Evolutionary conservation across 208 protist genomes (phyloP).

Genomic region (Leishmania turanica): DNA sequence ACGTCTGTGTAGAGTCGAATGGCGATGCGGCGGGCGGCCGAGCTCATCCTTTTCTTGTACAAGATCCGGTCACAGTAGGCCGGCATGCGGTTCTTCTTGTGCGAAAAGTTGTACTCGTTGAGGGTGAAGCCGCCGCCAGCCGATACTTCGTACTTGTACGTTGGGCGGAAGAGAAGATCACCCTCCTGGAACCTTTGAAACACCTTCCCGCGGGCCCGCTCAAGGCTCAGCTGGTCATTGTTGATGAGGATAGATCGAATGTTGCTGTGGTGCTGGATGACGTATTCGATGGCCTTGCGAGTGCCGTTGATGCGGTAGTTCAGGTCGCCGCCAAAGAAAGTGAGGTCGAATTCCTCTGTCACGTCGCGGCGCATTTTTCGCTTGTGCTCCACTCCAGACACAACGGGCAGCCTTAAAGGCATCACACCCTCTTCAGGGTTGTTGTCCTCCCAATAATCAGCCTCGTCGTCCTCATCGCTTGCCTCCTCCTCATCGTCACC

Average conservation of each 20-base stretch:
- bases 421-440: slow-evolving; percentile 9
- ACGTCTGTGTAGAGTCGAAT: slow-evolving; percentile 86
- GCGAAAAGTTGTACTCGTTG: slow-evolving; percentile 65
- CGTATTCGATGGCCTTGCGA: slow-evolving; percentile 73
- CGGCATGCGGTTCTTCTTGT: slow-evolving; percentile 77
- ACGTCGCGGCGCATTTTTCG: slow-evolving; percentile 51
- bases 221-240: slow-evolving; percentile 93
- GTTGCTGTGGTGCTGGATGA: slow-evolving; percentile 62
- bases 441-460: slow-evolving; percentile 11
- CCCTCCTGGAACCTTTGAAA: slow-evolving; percentile 91
- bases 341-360: slow-evolving; percentile 91
- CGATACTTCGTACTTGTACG: slow-evolving; percentile 92
- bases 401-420: slow-evolving; percentile 17
- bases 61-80: slow-evolving; percentile 90
- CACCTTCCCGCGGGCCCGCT: slow-evolving; percentile 70
- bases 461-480: slow-evolving; percentile 8
- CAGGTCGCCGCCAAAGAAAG: slow-evolving; percentile 95
- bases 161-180: slow-evolving; percentile 88
- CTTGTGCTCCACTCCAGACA: slow-evolving; percentile 6
- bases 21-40: slow-evolving; percentile 34
- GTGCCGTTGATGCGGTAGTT: slow-evolving; percentile 96
- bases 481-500: slow-evolving; percentile 20
- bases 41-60: slow-evolving; percentile 57
- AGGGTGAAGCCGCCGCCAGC: slow-evolving; percentile 28
- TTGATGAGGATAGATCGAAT: slow-evolving; percentile 76